Conservation (phyloP, 176 grass and related monocot species). For the Aegilops sharonensis region DNA sequence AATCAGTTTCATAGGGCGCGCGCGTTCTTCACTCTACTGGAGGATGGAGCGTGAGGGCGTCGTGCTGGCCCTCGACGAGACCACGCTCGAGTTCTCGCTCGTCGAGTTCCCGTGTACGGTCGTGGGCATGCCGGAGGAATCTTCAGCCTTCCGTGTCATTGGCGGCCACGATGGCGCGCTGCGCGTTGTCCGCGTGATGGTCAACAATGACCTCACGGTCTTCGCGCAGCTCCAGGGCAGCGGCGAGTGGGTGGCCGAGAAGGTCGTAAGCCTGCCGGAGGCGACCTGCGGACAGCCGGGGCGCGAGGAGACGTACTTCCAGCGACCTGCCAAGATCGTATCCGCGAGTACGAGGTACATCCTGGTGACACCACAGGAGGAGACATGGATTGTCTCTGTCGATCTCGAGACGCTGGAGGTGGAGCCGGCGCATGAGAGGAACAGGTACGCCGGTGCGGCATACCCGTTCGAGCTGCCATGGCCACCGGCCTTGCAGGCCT, state of each 20-base stretch:
- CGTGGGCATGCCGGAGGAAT: neutral
- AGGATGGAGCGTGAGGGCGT: neutral
- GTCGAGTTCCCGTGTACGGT: neutral
- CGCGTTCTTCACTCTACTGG: neutral
- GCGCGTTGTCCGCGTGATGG: neutral
- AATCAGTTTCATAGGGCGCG: neutral
- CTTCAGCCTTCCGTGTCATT: constrained; percentile 11
- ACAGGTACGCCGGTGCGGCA: neutral
- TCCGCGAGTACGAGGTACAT: neutral
- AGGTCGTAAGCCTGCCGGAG: neutral
- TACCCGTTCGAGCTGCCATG: constrained; percentile 20
- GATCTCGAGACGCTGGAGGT: neutral
- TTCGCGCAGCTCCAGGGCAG: neutral
- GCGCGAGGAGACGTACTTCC: neutral
- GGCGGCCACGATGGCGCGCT: neutral
- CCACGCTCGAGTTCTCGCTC: constrained; percentile 15
- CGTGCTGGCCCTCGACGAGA: constrained; percentile 23
- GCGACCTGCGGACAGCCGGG: neutral
- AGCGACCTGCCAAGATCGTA: neutral
- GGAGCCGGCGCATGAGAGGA: neutral
- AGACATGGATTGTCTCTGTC: constrained; percentile 26
- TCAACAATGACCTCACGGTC: neutral
- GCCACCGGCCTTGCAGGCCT: constrained; percentile 21
- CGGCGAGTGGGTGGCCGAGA: constrained; percentile 21
- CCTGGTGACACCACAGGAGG: neutral